A percentile compares a stretch with the other conserved stretches of the same genome.
phyloP scores from a whole-genome alignment of 495 filamentous ascomycete genomes.

The Durotheca rogersii region DNA sequence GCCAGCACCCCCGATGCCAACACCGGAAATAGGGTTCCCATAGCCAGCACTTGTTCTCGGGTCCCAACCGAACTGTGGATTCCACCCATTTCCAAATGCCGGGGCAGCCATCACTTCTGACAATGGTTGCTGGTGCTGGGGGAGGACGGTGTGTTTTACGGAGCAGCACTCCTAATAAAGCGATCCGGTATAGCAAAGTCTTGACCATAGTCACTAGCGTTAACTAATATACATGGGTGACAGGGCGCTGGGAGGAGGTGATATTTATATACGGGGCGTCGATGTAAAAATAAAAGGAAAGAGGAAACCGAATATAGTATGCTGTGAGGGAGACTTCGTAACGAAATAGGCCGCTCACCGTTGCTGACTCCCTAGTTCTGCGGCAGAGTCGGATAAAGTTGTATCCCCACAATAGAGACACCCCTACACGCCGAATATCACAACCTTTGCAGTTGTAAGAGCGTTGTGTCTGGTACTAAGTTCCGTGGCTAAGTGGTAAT shows the following conservation, averaged over 20 bases:
- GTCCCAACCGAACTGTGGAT: conserved; percentile 21
- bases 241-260: too few species aligned
- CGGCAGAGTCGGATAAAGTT: neutral
- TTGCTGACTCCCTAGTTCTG: neutral
- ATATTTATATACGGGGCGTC: neutral
- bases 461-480: conserved; percentile 14
- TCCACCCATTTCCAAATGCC: conserved; percentile 20
- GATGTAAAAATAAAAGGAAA: neutral
- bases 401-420: conserved; percentile 22
- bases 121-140: neutral
- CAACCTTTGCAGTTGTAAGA: conserved; percentile 28
- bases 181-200: too few species aligned
- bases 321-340: neutral
- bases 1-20: conserved; percentile 1
- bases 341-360: conserved; percentile 10
- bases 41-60: neutral
- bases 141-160: neutral
- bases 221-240: neutral
- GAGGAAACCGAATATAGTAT: neutral
- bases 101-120: conserved; percentile 14
- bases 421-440: conserved; percentile 33
- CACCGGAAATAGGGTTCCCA: neutral
- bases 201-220: neutral
- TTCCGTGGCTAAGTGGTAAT: too few species aligned
- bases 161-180: too few species aligned